phyloP scores from a whole-genome alignment of 1,139 yeast genomes.

The Yamadazyma sp. region DNA sequence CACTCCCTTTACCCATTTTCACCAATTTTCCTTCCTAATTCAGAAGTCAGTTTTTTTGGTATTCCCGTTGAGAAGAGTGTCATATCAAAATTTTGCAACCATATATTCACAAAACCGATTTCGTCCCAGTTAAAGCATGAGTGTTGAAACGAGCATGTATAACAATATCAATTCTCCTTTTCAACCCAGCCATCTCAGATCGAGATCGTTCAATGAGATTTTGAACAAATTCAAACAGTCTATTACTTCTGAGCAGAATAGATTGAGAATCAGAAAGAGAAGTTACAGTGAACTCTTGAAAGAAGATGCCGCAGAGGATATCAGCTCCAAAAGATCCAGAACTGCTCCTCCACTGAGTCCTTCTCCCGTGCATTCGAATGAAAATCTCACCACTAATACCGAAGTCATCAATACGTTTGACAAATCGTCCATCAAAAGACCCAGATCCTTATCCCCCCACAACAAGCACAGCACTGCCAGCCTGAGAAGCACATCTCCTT shows the following conservation, averaged over 20 bases:
- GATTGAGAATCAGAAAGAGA: slow-evolving; percentile 17
- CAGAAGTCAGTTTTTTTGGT: slow-evolving; percentile 1
- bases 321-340: slow-evolving; percentile 34
- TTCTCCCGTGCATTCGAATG: slow-evolving; percentile 7
- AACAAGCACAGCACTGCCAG: slow-evolving; percentile 16
- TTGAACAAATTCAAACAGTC: slow-evolving; percentile 28
- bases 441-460: slow-evolving; percentile 38
- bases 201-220: slow-evolving; percentile 31
- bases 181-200: slow-evolving; percentile 33
- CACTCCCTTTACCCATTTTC: background rate
- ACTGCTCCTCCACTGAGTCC: slow-evolving; percentile 49
- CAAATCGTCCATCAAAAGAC: slow-evolving; percentile 16
- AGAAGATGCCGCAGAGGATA: slow-evolving; percentile 19
- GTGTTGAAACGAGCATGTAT: slow-evolving; percentile 29
- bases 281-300: slow-evolving; percentile 13
- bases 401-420: slow-evolving; percentile 6
- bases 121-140: slow-evolving; percentile 12
- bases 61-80: background rate
- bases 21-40: slow-evolving; percentile 1
- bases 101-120: background rate
- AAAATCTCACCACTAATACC: background rate
- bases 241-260: slow-evolving; percentile 13
- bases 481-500: slow-evolving; percentile 6
- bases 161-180: slow-evolving; percentile 27
- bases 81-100: slow-evolving; percentile 3